These are phyloP conservation scores for Tubosaeta brunneosetosa DNA, from an alignment of 768 basidiomycete species.

Conservation along the genomic window DNA sequence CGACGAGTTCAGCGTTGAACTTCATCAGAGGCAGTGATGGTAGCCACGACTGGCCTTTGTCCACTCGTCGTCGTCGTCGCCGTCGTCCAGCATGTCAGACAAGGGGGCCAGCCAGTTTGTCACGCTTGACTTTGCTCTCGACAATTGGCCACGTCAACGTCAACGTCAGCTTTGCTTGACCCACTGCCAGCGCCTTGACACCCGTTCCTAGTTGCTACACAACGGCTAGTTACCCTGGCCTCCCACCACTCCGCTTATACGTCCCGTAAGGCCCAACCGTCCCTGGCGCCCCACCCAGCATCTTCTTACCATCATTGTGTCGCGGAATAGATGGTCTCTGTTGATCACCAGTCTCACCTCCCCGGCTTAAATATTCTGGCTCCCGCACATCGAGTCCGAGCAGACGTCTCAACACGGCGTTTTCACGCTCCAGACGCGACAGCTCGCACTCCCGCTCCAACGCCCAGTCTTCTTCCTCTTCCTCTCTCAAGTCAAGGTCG, in stretches of 20 bases:
- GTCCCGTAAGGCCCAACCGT: conserved; percentile 42
- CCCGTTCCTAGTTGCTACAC: not conserved
- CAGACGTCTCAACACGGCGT: conserved; percentile 72
- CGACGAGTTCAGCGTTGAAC: conserved; percentile 3
- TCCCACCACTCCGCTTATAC: conserved; percentile 32
- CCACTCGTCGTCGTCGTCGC: conserved; percentile 16
- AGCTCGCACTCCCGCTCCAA: conserved; percentile 91
- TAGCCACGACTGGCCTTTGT: conserved; percentile 19
- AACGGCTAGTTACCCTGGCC: conserved; percentile 13
- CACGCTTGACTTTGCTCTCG: not conserved
- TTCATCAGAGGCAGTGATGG: conserved; percentile 20
- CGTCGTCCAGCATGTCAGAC: not conserved
- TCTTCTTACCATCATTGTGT: conserved; percentile 17
- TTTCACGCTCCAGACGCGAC: conserved; percentile 81
- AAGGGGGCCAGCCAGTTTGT: not conserved
- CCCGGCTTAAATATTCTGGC: conserved; percentile 8
- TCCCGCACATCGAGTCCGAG: conserved; percentile 44
- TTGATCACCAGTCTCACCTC: conserved; percentile 8
- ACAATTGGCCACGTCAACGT: conserved; percentile 9
- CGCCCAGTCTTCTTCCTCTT: conserved; percentile 64
- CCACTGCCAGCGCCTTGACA: not conserved
- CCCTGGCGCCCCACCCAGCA: conserved; percentile 32
- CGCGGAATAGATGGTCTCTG: conserved; percentile 12
- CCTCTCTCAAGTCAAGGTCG: conserved; percentile 25
- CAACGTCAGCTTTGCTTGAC: conserved; percentile 1